Base-by-base conservation (phyloP, 2,329 filamentous ascomycete genomes). In the Diaporthe sp. region DNA sequence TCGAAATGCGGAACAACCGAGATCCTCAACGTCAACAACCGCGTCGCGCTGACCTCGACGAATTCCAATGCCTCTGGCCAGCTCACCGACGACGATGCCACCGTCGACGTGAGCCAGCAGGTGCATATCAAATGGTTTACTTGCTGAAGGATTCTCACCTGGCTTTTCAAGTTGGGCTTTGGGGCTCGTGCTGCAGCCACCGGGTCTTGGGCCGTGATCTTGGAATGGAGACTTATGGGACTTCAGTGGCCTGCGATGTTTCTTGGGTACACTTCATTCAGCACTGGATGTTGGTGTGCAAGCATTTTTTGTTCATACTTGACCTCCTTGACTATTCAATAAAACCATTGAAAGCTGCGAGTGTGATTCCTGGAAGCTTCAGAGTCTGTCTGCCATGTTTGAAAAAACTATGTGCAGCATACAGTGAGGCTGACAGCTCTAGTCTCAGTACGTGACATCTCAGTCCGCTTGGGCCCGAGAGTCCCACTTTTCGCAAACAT, bases 21-120 rank as follows among this genome's bases (percentile, higher is more conserved):
- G 72, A 86, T 87, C 76, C 84, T 87, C 79, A 87, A 87, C 81
- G 82, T 87, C 80, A 87, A 87, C 82, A 87, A 87, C 83, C 84
- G 86, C 77, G 85, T 87, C 71, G 83, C 84, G 25, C 81, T 87
- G 62, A 84, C 82, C 72, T 83, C 82, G 79, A 81, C 79, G 74
- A 84, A 85, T 80, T 51, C 77, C 61, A 80, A 78, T 28, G 85
- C 85, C 75, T 80, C 75, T 10, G 86, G 86, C 75, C 80, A 84
- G 79, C 83, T 87, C 80, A 85, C 85, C 25, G 84, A 87, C 79
- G 85, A 87, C 78, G 85, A 87, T 65, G 85, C 85, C 68, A 87
- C 85, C 49, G 82, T 86, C 70, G 84, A 85, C 58, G 84, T 87
- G 77, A 86, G 84, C 34, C 85, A 87, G 80, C 85, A 87, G 81